Evolutionary conservation across 1,139 yeast species (phyloP), one percentile per base, ranked within the genome.

Genomic region (Geotrichum candidum): DNA sequence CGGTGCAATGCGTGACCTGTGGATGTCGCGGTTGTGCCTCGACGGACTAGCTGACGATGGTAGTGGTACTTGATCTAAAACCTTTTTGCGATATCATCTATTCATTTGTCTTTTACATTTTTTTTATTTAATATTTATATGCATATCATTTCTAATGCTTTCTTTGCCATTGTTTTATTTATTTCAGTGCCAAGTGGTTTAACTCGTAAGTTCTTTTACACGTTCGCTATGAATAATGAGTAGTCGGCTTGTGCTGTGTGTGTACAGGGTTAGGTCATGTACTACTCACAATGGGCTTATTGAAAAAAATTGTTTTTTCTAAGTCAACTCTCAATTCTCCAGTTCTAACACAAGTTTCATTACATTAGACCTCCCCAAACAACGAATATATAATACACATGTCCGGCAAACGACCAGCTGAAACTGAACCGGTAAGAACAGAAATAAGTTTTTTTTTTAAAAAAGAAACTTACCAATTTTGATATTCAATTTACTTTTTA

Each of bases 21-120:
- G 97, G 97, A 0, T 91, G 97, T 69, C 78, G 82, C 64, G 97
- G 97, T 1, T 91, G 97, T 72, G 84, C 96, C 1, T 87, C 94
- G 68, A 81, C 85, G n/a, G 96, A 88, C 70, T 88, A 71, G 48
- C 18, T 35, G n/a, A 35, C 41, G 9, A 9, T 29, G 10, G 4
- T 35, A 35, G n/a, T 50, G 4, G 15, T 13, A 3, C 27, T n/a
- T 53, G 22, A 11, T 38, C n/a, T 7, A 35, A 11, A 11, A 6
- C 22, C n/a, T 52, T 51, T 15, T 10, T 9, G 15, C 11, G 31
- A 2, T 15, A 51, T 25, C 11, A n/a, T 18, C 25, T 50, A 50
- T 29, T n/a, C 15, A 31, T 27, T 29, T 29, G 22, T 11, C 18
- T 22, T 52, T 52, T 15, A 51, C 22, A n/a, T 29, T 52, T 5